phyloP scores from a whole-genome alignment of 495 filamentous ascomycete genomes.

The Hypoxylon lenormandii region DNA sequence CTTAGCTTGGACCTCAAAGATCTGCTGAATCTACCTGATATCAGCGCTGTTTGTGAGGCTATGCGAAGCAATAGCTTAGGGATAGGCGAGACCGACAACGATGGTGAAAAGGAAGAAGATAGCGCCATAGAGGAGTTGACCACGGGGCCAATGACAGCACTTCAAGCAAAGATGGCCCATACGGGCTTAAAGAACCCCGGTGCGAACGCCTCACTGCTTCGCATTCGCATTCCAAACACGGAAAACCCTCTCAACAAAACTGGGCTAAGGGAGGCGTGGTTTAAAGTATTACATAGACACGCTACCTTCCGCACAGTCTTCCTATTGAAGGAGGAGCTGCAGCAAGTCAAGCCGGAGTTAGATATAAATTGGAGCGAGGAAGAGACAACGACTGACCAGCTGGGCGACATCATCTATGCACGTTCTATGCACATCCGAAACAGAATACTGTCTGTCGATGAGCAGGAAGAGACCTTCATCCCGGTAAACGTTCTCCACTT shows the following conservation, averaged over 20 bases:
- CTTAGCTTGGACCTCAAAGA: not conserved
- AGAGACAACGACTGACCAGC: not conserved
- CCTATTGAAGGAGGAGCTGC: conserved; percentile 1
- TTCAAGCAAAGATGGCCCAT: conserved; percentile 2
- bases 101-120: not conserved
- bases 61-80: not conserved
- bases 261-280: conserved; percentile 6
- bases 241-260: not conserved
- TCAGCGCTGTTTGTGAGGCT: conserved; percentile 5
- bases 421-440: not conserved
- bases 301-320: conserved; percentile 4
- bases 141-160: conserved; percentile 9
- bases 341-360: conserved; percentile 2
- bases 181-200: conserved; percentile 4
- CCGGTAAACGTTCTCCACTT: conserved; percentile 5
- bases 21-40: not conserved
- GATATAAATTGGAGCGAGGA: conserved; percentile 6
- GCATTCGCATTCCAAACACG: conserved; percentile 4
- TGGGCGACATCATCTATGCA: not conserved
- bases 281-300: conserved; percentile 1
- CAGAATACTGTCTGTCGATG: not conserved
- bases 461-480: conserved; percentile 1
- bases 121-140: not conserved
- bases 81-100: not conserved
- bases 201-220: conserved; percentile 1